Conservation (phyloP, 2,329 filamentous ascomycete species). For the Talaromyces sp. region DNA sequence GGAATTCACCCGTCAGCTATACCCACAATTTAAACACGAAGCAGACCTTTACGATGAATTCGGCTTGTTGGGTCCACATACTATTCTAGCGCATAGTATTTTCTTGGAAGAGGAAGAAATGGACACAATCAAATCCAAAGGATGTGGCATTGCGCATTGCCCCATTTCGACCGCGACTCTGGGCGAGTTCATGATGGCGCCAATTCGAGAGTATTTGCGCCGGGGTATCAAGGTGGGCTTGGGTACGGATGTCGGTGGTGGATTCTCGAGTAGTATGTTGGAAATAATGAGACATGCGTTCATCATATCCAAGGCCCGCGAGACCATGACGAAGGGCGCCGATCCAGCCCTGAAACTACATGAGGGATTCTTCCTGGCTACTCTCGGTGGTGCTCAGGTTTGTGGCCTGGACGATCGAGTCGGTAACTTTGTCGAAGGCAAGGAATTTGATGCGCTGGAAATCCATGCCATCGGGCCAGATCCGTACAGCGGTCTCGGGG, state of each 20-base stretch:
- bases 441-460: conserved; percentile 59
- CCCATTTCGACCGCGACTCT: conserved; percentile 61
- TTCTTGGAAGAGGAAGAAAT: conserved; percentile 58
- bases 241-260: conserved; percentile 62
- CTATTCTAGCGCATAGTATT: conserved; percentile 65
- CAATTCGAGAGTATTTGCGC: conserved; percentile 54
- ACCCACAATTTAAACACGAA: conserved; percentile 55
- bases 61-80: conserved; percentile 52
- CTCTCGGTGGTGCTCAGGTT: conserved; percentile 58
- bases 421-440: conserved; percentile 57
- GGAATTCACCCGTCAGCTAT: conserved; percentile 51
- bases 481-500: conserved; percentile 27
- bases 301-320: conserved; percentile 44
- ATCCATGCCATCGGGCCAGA: conserved; percentile 41
- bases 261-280: conserved; percentile 57
- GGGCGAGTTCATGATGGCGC: conserved; percentile 58
- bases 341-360: conserved; percentile 49
- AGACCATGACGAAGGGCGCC: conserved; percentile 31
- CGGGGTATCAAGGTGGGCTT: conserved; percentile 62
- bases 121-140: conserved; percentile 42
- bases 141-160: conserved; percentile 62
- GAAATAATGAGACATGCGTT: conserved; percentile 49
- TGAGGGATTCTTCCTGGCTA: conserved; percentile 59
- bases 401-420: conserved; percentile 53
- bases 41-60: conserved; percentile 58